Conservation (phyloP, 768 basidiomycete genomes). For the Tulasnella sp. region DNA sequence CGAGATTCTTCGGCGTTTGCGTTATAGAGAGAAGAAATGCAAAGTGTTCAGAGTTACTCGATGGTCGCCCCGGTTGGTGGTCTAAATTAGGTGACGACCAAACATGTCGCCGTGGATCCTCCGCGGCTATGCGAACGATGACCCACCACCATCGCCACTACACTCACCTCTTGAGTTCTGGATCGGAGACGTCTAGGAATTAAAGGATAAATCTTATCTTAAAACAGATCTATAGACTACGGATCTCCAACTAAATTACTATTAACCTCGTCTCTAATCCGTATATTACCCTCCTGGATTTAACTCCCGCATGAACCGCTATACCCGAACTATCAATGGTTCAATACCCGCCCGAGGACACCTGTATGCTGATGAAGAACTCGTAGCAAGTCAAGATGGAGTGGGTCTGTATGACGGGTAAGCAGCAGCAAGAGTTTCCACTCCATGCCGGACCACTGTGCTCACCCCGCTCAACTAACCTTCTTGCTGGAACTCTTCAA, state of each 20-base stretch:
- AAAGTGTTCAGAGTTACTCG: background rate
- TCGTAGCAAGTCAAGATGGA: constrained; percentile 69
- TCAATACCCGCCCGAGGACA: constrained; percentile 77
- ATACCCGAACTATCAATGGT: constrained; percentile 64
- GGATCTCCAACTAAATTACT: background rate
- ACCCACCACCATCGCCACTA: background rate
- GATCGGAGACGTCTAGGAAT: background rate
- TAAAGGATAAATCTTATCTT: background rate
- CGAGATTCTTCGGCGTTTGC: constrained; percentile 1
- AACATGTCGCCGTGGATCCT: background rate
- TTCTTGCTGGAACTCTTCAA: background rate
- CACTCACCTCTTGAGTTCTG: background rate
- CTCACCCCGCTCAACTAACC: background rate
- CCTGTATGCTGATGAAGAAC: constrained; percentile 79
- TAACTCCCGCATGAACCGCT: constrained; percentile 27
- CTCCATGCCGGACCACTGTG: too few relatives aligned
- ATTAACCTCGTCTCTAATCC: too few relatives aligned
- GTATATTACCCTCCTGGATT: background rate
- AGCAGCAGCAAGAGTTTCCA: constrained; percentile 39
- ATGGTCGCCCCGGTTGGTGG: too few relatives aligned
- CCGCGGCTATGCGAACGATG: background rate
- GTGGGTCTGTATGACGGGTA: constrained; percentile 95
- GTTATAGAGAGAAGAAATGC: constrained; percentile 6
- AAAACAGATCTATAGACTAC: background rate
- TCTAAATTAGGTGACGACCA: background rate